Evolutionary conservation across 495 filamentous ascomycete species (phyloP).

Genomic region (Penicillium goetzii): DNA sequence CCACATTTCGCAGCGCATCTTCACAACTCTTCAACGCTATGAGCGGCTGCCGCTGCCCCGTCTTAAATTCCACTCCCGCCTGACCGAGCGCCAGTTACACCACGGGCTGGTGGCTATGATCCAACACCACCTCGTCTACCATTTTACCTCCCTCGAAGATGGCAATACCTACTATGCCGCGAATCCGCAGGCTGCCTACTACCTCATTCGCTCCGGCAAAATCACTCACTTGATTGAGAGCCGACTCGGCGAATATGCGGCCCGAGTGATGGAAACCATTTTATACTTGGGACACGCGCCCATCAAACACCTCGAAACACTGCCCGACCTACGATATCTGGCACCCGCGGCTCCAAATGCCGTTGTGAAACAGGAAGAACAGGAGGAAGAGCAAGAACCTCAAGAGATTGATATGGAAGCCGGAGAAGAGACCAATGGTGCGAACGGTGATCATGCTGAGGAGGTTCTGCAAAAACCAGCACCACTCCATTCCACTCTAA

Average conservation of each 20-base stretch:
- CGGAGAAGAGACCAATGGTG: conserved; percentile 19
- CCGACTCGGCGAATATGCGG: conserved; percentile 69
- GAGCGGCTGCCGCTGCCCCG: conserved; percentile 74
- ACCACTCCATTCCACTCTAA: conserved; percentile 49
- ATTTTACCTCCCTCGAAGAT: conserved; percentile 66
- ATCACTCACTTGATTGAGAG: conserved; percentile 75
- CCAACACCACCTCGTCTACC: conserved; percentile 83
- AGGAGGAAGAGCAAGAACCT: conserved; percentile 16
- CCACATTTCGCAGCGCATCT: conserved; percentile 63
- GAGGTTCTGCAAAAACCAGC: conserved; percentile 24
- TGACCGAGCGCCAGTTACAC: conserved; percentile 69
- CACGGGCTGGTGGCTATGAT: conserved; percentile 81
- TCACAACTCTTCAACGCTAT: conserved; percentile 72
- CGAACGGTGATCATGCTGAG: conserved; percentile 29
- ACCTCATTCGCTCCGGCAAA: conserved; percentile 76
- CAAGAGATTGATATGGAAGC: conserved; percentile 29
- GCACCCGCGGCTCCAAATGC: conserved; percentile 33
- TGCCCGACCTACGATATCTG: conserved; percentile 40
- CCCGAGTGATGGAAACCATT: conserved; percentile 72
- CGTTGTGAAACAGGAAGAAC: conserved; percentile 34
- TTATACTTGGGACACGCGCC: conserved; percentile 76
- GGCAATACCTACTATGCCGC: conserved; percentile 77
- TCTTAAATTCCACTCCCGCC: conserved; percentile 66
- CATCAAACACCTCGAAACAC: conserved; percentile 64
- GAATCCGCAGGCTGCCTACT: conserved; percentile 73